Evolutionary conservation across 1,284 basidiomycete genomes (phyloP), one percentile per base, ranked within the genome.

Genomic region (Entoloma clypeatum): DNA sequence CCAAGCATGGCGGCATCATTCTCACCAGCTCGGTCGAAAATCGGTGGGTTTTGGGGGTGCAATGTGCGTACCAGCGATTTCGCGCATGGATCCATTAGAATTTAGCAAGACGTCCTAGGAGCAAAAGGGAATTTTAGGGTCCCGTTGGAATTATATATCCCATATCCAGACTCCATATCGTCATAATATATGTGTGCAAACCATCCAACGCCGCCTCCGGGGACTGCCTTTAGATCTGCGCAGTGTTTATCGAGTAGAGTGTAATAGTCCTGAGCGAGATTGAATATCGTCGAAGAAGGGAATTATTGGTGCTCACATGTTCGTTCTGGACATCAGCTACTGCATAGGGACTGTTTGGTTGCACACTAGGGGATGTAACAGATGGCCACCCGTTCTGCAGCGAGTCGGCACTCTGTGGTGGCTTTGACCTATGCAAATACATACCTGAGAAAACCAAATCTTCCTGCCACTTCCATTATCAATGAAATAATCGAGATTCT

Each of bases 101-200:
- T 23, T 53, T 37, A 74, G 48, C 74, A 75, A 3, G 62, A 64
- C 11, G 68, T 75, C 43, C 61, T 63, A 1, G 76, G 75, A 14
- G 52, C 58, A 55, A 83, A 82, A 9, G 65, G 57, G 52, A 83
- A 81, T 59, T 84, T 83, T 48, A 67, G 49, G 13, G 56, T 51
- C 17, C 75, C 73, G 26, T 64, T 56, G 1, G 33, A 47, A 34
- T 71, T 62, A 53, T 81, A 80, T 37, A 84, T 74, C 3, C 81
- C 82, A 51, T 84, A 85, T 13, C 82, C 81, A 19, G 76, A 75
- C 51, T 82, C 80, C 57, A 77, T 70, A 44, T 60, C 48, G 53
- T 86, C 82, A 2, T 76, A 76, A 54, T 84, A 87, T 35, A 86
- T 79, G 54, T 87, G 85, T 33, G 79, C 79, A 55, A 89, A 89